A percentile compares a stretch with the other conserved stretches of the same genome.
Evolutionary conservation across 2,329 filamentous ascomycete species (phyloP).

Genomic region (Cladosporium sp.): DNA sequence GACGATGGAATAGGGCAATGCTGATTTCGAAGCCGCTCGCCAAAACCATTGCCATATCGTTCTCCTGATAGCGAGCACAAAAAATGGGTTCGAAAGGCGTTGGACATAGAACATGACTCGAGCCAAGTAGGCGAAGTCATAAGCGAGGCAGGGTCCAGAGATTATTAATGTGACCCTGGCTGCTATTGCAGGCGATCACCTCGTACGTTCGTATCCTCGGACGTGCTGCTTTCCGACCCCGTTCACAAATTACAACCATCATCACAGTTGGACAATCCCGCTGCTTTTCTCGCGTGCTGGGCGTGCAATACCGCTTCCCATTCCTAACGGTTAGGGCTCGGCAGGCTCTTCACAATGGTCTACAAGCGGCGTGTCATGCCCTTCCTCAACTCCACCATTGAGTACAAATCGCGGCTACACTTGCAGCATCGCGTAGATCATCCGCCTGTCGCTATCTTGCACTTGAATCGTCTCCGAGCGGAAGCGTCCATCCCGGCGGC

Average conservation of each 20-base stretch:
- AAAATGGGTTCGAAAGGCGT: neutral
- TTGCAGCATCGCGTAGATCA: slow-evolving; percentile 3
- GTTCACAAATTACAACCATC: neutral
- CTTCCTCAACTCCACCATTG: neutral
- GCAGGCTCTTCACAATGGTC: neutral
- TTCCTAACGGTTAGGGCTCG: neutral
- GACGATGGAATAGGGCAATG: neutral
- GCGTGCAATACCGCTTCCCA: neutral
- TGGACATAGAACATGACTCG: neutral
- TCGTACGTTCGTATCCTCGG: neutral
- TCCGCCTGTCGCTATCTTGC: neutral
- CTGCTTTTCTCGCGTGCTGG: neutral
- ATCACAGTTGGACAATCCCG: neutral
- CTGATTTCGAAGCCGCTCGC: neutral
- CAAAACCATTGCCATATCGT: neutral
- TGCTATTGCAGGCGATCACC: neutral
- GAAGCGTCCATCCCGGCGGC: neutral
- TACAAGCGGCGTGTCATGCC: neutral
- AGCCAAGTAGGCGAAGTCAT: neutral
- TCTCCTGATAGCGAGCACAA: neutral
- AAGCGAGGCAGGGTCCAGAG: neutral
- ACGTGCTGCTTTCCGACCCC: neutral
- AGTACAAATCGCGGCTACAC: neutral
- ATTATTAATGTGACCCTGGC: neutral
- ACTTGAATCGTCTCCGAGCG: neutral